These are phyloP conservation scores for Leonotis leonurus DNA, from an alignment of 257 asterid genomes.

Conservation along the genomic window DNA sequence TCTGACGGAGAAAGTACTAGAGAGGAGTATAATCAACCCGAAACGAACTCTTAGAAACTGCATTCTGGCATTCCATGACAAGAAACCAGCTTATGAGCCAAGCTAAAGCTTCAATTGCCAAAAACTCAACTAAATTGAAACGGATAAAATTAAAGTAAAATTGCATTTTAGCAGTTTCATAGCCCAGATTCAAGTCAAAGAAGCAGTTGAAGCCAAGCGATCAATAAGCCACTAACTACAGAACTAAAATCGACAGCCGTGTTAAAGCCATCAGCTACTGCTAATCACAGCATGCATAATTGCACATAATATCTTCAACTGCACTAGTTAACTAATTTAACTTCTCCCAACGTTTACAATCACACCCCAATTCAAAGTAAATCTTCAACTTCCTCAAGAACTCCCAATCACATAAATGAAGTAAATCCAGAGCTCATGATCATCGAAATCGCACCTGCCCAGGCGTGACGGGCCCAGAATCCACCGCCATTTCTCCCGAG, in stretches of 20 bases:
- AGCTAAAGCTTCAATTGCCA: not conserved
- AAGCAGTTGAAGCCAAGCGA: not conserved
- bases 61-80: not conserved
- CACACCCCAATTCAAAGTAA: not conserved
- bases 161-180: not conserved
- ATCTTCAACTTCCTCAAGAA: not conserved
- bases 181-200: not conserved
- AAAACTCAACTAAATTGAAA: not conserved
- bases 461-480: slow-evolving; percentile 51
- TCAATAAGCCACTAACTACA: not conserved
- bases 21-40: not conserved
- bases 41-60: not conserved
- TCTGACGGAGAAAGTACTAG: no score
- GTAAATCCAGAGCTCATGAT: not conserved
- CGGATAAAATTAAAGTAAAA: not conserved
- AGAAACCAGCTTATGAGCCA: not conserved
- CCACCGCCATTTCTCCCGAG: slow-evolving; percentile 46
- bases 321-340: no score
- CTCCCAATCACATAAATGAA: slow-evolving; percentile 1
- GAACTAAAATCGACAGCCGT: not conserved
- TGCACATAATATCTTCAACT: not conserved
- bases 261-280: not conserved
- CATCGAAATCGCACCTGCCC: slow-evolving; percentile 47
- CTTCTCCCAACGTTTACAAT: not conserved
- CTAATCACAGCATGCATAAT: slow-evolving; percentile 12